A percentile compares a stretch with the other conserved stretches of the same genome.
Conservation (phyloP, 176 grass and related monocot species). For the Bonia amplexicaulis region DNA sequence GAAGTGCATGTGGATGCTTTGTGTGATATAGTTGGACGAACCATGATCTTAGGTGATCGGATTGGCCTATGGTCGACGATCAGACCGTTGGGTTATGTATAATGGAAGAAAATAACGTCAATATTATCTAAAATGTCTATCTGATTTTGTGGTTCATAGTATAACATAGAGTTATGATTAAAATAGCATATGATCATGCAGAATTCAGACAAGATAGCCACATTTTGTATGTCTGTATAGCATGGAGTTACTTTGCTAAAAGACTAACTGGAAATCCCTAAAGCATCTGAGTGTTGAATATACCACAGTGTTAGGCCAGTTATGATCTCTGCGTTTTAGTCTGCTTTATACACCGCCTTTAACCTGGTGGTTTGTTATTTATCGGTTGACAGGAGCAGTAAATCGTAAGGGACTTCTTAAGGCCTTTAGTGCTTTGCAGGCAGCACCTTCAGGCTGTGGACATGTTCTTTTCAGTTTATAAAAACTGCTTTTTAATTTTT, state of each 20-base stretch:
- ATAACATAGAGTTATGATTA: neutral
- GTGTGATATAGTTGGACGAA: no score
- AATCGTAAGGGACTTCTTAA: slow-evolving; percentile 31
- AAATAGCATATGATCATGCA: neutral
- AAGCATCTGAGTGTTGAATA: neutral
- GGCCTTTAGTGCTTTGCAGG: neutral
- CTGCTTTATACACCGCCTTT: neutral
- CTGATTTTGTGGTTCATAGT: neutral
- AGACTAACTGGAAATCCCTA: neutral
- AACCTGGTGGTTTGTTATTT: slow-evolving; percentile 2
- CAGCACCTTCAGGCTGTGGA: neutral
- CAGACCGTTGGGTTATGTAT: neutral
- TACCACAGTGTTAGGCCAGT: neutral
- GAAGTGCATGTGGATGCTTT: no score
- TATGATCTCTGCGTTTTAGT: neutral
- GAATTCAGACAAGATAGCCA: neutral
- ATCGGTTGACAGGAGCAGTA: slow-evolving; percentile 34
- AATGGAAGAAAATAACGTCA: neutral
- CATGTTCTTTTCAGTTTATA: no score
- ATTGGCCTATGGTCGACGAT: no score
- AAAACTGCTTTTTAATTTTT: no score
- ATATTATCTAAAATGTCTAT: neutral
- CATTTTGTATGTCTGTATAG: neutral
- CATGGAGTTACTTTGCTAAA: neutral
- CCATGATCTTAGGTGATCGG: no score